phyloP scores from a whole-genome alignment of 2,329 filamentous ascomycete species.

The Botrytis hyacinthi region DNA sequence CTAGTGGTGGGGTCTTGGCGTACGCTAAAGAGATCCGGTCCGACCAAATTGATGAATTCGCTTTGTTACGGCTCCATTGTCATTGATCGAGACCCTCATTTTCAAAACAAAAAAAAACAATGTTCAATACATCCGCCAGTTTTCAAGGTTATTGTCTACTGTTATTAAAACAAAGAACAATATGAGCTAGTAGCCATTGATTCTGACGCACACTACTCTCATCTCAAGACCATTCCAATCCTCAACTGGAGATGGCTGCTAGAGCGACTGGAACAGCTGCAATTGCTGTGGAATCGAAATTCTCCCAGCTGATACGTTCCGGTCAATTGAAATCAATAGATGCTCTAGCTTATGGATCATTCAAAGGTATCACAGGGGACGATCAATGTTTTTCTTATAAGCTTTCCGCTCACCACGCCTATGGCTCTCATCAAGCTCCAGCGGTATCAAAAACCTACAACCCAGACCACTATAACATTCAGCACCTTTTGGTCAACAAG shows the following conservation, averaged over 20 bases:
- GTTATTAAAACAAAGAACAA: not conserved
- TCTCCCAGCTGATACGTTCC: not conserved
- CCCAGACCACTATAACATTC: slow-evolving; percentile 10
- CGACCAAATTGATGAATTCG: not conserved
- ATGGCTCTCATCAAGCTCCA: not conserved
- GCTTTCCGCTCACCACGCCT: slow-evolving; percentile 3
- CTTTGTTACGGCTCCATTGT: not conserved
- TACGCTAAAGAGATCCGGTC: not conserved
- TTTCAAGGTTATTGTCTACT: not conserved
- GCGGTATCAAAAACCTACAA: not conserved
- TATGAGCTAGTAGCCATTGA: not conserved
- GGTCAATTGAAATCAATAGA: not conserved
- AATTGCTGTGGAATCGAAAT: not conserved
- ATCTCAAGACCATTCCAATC: not conserved
- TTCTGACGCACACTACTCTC: not conserved
- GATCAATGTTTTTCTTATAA: slow-evolving; percentile 7
- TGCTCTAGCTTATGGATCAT: not conserved
- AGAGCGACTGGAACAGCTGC: not conserved
- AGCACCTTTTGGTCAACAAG: slow-evolving; percentile 13
- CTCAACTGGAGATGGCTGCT: not conserved
- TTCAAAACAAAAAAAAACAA: not conserved
- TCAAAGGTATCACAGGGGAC: not conserved
- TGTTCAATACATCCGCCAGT: not conserved
- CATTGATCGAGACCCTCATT: not conserved
- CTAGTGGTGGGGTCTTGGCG: slow-evolving; percentile 1